A percentile compares a stretch with the other conserved stretches of the same genome.
These are phyloP conservation scores for Symbiodinium pilosum DNA, from an alignment of 73 alveolate species.

Conservation along the genomic window DNA sequence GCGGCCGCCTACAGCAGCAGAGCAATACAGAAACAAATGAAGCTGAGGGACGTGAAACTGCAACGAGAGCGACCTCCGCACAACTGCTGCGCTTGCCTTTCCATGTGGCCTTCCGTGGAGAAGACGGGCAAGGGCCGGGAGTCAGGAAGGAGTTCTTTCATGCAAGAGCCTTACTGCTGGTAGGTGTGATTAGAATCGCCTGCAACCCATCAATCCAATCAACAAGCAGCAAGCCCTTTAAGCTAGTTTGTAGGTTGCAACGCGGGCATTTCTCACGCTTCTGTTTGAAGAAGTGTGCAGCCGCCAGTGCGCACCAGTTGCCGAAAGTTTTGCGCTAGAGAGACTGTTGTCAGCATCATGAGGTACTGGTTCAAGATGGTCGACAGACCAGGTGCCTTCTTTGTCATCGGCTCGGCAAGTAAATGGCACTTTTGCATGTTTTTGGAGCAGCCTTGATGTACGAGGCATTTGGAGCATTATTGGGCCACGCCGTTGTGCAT, in stretches of 20 bases:
- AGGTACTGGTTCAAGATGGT: background rate
- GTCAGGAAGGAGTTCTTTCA: conserved; percentile 8
- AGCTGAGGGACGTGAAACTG: too few species aligned
- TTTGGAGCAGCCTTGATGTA: background rate
- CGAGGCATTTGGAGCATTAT: background rate
- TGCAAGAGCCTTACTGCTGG: background rate
- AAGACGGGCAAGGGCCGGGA: background rate
- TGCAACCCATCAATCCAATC: too few species aligned
- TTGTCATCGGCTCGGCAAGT: background rate
- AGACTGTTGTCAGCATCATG: background rate
- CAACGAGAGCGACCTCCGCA: background rate
- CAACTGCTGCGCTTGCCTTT: background rate
- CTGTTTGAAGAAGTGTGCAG: background rate
- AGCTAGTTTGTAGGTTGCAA: background rate
- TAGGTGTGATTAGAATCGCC: too few species aligned
- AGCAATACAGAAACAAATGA: background rate
- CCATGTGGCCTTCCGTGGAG: background rate
- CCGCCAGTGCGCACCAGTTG: background rate
- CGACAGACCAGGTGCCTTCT: background rate
- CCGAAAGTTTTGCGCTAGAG: too few species aligned
- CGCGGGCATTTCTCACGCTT: background rate
- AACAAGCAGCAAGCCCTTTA: too few species aligned
- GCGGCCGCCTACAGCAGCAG: background rate
- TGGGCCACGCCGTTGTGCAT: conserved; percentile 20
- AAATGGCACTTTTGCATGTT: background rate